Percentiles rank a stretch among this genome's conserved stretches.
Evolutionary conservation across 805 yeast genomes (phyloP).

Genomic region (Kodamaea kakaduensis): DNA sequence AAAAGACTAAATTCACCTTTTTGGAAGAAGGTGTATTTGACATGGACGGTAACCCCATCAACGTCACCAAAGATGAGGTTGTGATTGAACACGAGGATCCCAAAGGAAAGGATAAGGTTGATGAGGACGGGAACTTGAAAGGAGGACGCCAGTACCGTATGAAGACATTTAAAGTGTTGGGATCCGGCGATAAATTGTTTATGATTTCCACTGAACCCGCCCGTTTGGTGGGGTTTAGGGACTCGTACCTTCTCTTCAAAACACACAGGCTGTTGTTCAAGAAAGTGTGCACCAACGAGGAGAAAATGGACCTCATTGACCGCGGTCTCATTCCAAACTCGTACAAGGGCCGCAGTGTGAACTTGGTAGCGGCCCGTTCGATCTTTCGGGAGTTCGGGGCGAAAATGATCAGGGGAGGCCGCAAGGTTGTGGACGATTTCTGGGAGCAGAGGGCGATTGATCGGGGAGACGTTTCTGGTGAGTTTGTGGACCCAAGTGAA

Average conservation of each 20-base stretch:
- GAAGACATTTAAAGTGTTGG: conserved; percentile 59
- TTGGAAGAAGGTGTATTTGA: conserved; percentile 48
- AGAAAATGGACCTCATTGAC: conserved; percentile 77
- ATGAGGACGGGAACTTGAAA: conserved; percentile 56
- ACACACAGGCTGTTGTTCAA: conserved; percentile 76
- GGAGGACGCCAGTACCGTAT: conserved; percentile 76
- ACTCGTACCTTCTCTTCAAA: conserved; percentile 84
- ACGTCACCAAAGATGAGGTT: conserved; percentile 71
- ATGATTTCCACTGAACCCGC: conserved; percentile 98
- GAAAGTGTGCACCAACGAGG: conserved; percentile 66
- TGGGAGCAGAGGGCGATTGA: conserved; percentile 61
- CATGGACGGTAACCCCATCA: conserved; percentile 63
- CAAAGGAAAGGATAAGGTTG: conserved; percentile 73
- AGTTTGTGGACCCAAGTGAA: conserved; percentile 65
- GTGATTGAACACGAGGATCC: conserved; percentile 66
- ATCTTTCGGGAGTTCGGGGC: conserved; percentile 92
- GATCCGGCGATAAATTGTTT: conserved; percentile 66
- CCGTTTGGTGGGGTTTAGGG: conserved; percentile 88
- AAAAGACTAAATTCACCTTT: conserved; percentile 35
- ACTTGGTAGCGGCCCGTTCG: conserved; percentile 85
- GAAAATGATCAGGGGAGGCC: conserved; percentile 73
- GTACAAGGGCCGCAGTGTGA: conserved; percentile 85
- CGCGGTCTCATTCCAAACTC: conserved; percentile 83
- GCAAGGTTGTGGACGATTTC: conserved; percentile 80
- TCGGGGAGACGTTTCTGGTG: conserved; percentile 68